Percentiles rank a stretch among this genome's conserved stretches.
Conservation (phyloP, 1,284 basidiomycete genomes). For the Puccinia brachypodii region DNA sequence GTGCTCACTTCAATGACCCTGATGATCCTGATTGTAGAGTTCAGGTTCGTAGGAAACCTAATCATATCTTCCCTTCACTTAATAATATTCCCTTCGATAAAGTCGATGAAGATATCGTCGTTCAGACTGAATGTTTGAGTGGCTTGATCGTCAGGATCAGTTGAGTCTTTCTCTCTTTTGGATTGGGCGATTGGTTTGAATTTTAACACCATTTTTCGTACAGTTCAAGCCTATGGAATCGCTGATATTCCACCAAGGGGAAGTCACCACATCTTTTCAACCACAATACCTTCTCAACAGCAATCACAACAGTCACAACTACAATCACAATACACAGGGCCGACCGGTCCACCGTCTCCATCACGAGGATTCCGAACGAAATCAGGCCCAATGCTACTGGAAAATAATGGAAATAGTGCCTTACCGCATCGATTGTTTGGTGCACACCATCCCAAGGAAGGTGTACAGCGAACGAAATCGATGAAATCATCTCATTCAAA, state of each 20-base stretch:
- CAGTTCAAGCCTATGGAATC: conserved; percentile 35
- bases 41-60: neutral
- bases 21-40: conserved; percentile 46
- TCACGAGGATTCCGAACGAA: conserved; percentile 31
- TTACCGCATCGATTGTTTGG: conserved; percentile 38
- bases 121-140: conserved; percentile 34
- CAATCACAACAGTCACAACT: neutral
- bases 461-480: conserved; percentile 12
- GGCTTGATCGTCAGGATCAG: conserved; percentile 34
- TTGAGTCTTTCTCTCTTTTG: neutral
- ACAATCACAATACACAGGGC: neutral
- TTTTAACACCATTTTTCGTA: neutral
- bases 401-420: conserved; percentile 13
- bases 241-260: conserved; percentile 30
- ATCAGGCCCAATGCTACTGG: neutral
- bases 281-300: neutral
- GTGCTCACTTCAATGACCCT: conserved; percentile 44
- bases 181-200: neutral
- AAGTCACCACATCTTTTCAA: neutral
- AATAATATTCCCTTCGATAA: conserved; percentile 26
- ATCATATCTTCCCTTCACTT: conserved; percentile 1
- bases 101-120: conserved; percentile 35
- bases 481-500: neutral
- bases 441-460: neutral
- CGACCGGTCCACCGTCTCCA: conserved; percentile 2